Percentiles rank a stretch among this genome's conserved stretches.
Evolutionary conservation across 2,329 filamentous ascomycete species (phyloP).

Genomic region (Pseudocercospora crystallina): DNA sequence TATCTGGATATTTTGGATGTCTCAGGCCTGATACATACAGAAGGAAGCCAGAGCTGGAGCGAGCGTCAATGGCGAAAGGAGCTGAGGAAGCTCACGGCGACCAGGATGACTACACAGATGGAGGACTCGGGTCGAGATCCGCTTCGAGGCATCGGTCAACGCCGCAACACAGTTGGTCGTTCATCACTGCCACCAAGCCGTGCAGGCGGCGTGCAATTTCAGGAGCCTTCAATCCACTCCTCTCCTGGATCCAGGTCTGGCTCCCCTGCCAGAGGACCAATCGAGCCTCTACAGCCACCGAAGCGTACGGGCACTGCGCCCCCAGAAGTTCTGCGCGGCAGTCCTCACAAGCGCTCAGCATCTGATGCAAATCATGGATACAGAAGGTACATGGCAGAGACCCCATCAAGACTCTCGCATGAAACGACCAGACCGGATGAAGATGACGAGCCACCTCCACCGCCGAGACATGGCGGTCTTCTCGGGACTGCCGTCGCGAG

Average conservation of each 20-base stretch:
- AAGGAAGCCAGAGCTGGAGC: slow-evolving; percentile 74
- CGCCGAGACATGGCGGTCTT: slow-evolving; percentile 40
- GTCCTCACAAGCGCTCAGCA: slow-evolving; percentile 48
- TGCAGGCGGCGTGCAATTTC: slow-evolving; percentile 42
- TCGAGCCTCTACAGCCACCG: slow-evolving; percentile 29
- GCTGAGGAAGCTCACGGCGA: slow-evolving; percentile 83
- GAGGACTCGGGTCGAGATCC: slow-evolving; percentile 19
- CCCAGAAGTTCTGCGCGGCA: slow-evolving; percentile 29
- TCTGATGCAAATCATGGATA: slow-evolving; percentile 48
- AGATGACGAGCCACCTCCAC: slow-evolving; percentile 41
- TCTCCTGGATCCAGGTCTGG: slow-evolving; percentile 46
- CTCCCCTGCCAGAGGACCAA: slow-evolving; percentile 38
- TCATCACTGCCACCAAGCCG: slow-evolving; percentile 37
- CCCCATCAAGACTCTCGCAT: slow-evolving; percentile 42
- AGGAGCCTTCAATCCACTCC: slow-evolving; percentile 44
- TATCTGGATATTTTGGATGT: slow-evolving; percentile 91
- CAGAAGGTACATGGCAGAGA: slow-evolving; percentile 41
- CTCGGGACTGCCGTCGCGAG: slow-evolving; percentile 45
- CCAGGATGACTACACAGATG: slow-evolving; percentile 62
- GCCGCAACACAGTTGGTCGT: slow-evolving; percentile 44
- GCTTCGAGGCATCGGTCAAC: slow-evolving; percentile 34
- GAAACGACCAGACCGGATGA: slow-evolving; percentile 32
- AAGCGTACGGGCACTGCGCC: slow-evolving; percentile 48
- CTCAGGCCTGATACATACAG: slow-evolving; percentile 71
- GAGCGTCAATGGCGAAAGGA: slow-evolving; percentile 88